Evolutionary conservation across 148 eudicot species (phyloP).

Genomic region (Simmondsia chinensis): DNA sequence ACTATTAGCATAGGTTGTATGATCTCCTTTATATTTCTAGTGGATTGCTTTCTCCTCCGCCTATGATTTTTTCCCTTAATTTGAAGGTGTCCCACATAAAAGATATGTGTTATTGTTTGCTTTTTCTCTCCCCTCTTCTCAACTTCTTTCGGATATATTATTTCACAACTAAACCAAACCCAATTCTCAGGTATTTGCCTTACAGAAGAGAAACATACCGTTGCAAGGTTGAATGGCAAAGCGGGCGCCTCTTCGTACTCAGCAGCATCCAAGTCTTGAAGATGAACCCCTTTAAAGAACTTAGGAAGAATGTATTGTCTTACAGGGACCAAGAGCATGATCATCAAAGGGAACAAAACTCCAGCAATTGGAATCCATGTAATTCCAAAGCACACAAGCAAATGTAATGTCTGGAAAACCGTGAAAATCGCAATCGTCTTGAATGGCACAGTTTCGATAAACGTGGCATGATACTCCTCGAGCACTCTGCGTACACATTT

Average conservation of each 20-base stretch:
- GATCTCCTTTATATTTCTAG: no score
- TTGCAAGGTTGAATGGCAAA: constrained; percentile 46
- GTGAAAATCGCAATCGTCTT: constrained; percentile 69
- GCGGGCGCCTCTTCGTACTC: constrained; percentile 88
- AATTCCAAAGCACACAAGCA: constrained; percentile 72
- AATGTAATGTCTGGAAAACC: constrained; percentile 58
- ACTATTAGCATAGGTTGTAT: no score
- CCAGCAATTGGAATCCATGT: constrained; percentile 96
- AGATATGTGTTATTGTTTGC: no score
- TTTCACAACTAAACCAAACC: no score
- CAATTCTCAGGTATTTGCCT: no score
- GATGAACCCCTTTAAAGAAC: constrained; percentile 78
- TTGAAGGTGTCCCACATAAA: no score
- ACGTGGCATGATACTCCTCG: constrained; percentile 81
- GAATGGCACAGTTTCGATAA: constrained; percentile 93
- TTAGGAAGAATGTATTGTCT: constrained; percentile 78
- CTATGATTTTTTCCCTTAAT: no score
- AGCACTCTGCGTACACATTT: constrained; percentile 57
- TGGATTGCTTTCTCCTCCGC: no score
- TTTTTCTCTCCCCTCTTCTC: no score
- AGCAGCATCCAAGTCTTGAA: constrained; percentile 88
- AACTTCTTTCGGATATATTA: no score
- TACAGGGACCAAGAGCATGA: constrained; percentile 85
- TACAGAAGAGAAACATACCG: constrained; percentile 28
- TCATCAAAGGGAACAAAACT: constrained; percentile 72